These are phyloP conservation scores for Tuctoria greenei DNA, from an alignment of 176 grass and related monocot genomes.

Conservation along the genomic window DNA sequence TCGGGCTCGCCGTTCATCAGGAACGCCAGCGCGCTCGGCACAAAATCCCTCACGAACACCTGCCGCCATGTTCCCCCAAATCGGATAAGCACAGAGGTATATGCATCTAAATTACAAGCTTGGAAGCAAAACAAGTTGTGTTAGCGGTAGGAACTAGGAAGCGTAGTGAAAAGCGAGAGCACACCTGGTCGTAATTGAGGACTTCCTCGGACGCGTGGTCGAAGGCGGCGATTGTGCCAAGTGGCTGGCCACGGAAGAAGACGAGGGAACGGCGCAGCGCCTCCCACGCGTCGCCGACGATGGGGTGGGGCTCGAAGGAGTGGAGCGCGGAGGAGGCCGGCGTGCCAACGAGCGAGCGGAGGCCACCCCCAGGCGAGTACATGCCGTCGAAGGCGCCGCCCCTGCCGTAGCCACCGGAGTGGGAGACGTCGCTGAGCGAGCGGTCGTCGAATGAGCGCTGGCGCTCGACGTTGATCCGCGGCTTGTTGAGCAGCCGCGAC, in stretches of 20 bases:
- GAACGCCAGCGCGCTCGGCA: constrained; percentile 69
- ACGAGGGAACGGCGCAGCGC: constrained; percentile 69
- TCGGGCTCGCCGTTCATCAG: constrained; percentile 79
- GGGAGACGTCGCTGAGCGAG: constrained; percentile 71
- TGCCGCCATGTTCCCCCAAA: constrained; percentile 6
- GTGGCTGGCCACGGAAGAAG: constrained; percentile 64
- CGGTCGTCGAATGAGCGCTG: constrained; percentile 75
- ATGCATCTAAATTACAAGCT: background rate
- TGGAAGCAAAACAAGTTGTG: background rate
- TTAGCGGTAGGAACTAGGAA: background rate
- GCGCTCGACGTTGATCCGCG: constrained; percentile 67
- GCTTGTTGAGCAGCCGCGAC: constrained; percentile 59
- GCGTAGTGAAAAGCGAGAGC: background rate
- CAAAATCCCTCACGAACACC: constrained; percentile 83
- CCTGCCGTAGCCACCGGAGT: constrained; percentile 45
- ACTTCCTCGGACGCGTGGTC: constrained; percentile 73
- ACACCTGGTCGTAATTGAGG: constrained; percentile 76
- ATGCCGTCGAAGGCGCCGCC: constrained; percentile 53
- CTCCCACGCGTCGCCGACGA: constrained; percentile 69
- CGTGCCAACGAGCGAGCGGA: constrained; percentile 60
- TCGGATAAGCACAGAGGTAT: background rate
- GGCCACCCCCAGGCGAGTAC: constrained; percentile 66
- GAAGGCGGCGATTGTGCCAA: constrained; percentile 63
- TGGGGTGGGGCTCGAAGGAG: constrained; percentile 74
- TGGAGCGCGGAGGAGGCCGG: constrained; percentile 54